Evolutionary conservation across 306 rosid species (phyloP).

Genomic region (Fagus crenata): DNA sequence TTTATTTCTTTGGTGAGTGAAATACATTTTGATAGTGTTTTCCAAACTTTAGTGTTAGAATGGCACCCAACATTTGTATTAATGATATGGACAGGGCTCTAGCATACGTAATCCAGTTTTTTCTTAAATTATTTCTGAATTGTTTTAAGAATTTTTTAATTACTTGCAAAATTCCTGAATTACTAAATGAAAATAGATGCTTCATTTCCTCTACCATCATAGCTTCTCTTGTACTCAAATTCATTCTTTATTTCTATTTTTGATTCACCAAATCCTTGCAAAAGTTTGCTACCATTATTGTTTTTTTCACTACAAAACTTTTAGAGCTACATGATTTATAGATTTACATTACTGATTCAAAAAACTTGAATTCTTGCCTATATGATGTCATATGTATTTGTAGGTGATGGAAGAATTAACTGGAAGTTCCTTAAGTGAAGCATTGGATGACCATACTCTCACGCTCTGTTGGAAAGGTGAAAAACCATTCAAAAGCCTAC

Average conservation of each 20-base stretch:
- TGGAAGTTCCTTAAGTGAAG: constrained; percentile 59
- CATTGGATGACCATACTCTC: constrained; percentile 56
- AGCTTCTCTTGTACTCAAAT: background rate
- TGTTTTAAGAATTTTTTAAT: too few relatives aligned
- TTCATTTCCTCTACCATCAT: too few relatives aligned
- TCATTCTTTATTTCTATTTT: background rate
- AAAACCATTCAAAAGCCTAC: constrained; percentile 59
- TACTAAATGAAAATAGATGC: too few relatives aligned
- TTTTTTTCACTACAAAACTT: background rate
- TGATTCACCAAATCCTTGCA: background rate
- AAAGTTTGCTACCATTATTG: background rate
- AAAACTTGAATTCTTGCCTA: background rate
- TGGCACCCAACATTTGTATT: too few relatives aligned
- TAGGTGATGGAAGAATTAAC: constrained; percentile 60
- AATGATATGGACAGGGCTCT: too few relatives aligned
- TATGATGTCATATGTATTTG: constrained; percentile 14
- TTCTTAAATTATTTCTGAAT: too few relatives aligned
- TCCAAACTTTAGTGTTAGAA: too few relatives aligned
- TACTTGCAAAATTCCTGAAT: too few relatives aligned
- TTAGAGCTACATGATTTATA: background rate
- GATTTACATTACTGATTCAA: background rate
- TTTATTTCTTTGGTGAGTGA: constrained; percentile 61
- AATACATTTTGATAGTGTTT: constrained; percentile 21
- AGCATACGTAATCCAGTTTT: too few relatives aligned
- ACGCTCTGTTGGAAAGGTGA: constrained; percentile 81